A percentile compares a stretch with the other conserved stretches of the same genome.
Conservation (phyloP, 2,329 filamentous ascomycete species). For the Paracoccidioides brasiliensis region DNA sequence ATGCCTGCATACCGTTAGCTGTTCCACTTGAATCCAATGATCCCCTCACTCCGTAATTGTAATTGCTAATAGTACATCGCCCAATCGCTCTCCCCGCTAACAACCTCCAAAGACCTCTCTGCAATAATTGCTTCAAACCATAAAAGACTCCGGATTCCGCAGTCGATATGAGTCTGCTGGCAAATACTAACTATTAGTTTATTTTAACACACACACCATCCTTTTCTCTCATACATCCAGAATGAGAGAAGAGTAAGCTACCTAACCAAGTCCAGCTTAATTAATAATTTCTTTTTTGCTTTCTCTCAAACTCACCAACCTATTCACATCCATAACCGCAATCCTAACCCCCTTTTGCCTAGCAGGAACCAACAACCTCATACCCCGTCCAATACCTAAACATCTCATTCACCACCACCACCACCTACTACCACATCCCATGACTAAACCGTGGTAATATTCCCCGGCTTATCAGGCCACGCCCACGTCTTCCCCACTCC, state of each 20-base stretch:
- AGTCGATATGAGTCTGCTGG: too few species aligned
- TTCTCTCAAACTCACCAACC: slow-evolving; percentile 37
- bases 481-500: slow-evolving; percentile 33
- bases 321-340: slow-evolving; percentile 54
- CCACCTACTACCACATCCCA: slow-evolving; percentile 41
- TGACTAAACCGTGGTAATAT: slow-evolving; percentile 38
- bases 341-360: slow-evolving; percentile 43
- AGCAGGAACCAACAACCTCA: slow-evolving; percentile 20
- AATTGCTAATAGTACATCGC: slow-evolving; percentile 13
- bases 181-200: too few species aligned
- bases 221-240: too few species aligned
- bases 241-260: too few species aligned
- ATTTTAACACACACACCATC: too few species aligned
- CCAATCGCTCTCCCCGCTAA: slow-evolving; percentile 33
- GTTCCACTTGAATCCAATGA: too few species aligned
- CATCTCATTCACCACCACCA: slow-evolving; percentile 38
- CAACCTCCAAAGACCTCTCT: slow-evolving; percentile 42
- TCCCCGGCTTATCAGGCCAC: slow-evolving; percentile 37
- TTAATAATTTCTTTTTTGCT: too few species aligned
- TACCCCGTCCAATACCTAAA: slow-evolving; percentile 39
- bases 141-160: slow-evolving; percentile 43
- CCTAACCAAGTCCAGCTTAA: too few species aligned
- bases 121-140: slow-evolving; percentile 58
- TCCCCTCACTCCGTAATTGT: neutral
- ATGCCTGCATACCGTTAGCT: too few species aligned